Evolutionary conservation across 805 yeast species (phyloP).

Genomic region (Schwanniomyces vanrijiae): DNA sequence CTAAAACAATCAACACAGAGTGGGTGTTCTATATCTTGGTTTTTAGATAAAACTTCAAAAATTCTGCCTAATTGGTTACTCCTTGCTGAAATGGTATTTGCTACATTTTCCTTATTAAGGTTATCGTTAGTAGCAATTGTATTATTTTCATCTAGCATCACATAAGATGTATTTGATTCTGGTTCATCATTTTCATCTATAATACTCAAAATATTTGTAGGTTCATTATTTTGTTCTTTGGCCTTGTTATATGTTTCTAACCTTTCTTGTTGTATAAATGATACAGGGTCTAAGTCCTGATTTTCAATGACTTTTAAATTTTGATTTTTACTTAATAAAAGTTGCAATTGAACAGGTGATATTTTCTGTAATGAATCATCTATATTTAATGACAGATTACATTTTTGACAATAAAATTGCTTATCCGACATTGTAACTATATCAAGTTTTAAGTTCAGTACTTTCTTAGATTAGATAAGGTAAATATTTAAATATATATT

Average conservation of each 20-base stretch:
- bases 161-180: conserved; percentile 17
- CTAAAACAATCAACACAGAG: conserved; percentile 85
- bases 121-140: not conserved
- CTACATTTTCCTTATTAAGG: conserved; percentile 6
- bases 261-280: conserved; percentile 40
- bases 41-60: conserved; percentile 66
- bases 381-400: conserved; percentile 56
- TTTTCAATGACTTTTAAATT: not conserved
- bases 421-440: conserved; percentile 6
- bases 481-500: not conserved
- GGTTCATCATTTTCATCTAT: conserved; percentile 25
- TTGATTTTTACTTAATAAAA: conserved; percentile 40
- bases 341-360: conserved; percentile 53
- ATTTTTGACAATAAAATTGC: conserved; percentile 52
- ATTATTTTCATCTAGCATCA: conserved; percentile 16
- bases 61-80: conserved; percentile 59
- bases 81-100: conserved; percentile 44
- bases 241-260: conserved; percentile 36
- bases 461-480: not conserved
- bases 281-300: conserved; percentile 20
- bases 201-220: conserved; percentile 25
- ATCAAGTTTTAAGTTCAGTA: not conserved
- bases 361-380: conserved; percentile 56
- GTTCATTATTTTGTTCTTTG: conserved; percentile 16
- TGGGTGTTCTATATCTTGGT: conserved; percentile 78